These are phyloP conservation scores for Cladosporium sp. DNA, from an alignment of 2,329 filamentous ascomycete genomes.

Conservation along the genomic window DNA sequence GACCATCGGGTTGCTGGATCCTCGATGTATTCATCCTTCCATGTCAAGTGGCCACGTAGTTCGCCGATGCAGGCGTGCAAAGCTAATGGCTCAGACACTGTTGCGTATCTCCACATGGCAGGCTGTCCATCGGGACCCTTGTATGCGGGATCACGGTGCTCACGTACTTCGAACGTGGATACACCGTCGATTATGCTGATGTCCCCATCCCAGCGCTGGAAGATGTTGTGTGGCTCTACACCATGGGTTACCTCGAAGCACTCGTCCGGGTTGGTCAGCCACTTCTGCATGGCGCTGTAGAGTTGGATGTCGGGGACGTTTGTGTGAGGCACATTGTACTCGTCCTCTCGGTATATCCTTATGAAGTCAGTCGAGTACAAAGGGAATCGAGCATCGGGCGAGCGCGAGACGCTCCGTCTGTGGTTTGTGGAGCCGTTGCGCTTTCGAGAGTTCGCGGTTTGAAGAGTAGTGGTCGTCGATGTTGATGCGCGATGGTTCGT, in stretches of 20 bases:
- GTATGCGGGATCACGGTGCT: conserved; percentile 52
- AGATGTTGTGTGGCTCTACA: conserved; percentile 18
- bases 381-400: conserved; percentile 50
- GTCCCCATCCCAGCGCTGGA: conserved; percentile 61
- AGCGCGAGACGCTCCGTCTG: conserved; percentile 75
- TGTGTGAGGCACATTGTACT: conserved; percentile 35
- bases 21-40: conserved; percentile 50
- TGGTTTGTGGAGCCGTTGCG: conserved; percentile 61
- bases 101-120: conserved; percentile 72
- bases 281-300: conserved; percentile 72
- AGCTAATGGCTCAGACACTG: conserved; percentile 54
- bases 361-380: conserved; percentile 63
- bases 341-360: conserved; percentile 57
- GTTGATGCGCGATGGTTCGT: conserved; percentile 76
- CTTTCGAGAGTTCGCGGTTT: conserved; percentile 60
- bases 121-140: conserved; percentile 55
- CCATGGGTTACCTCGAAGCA: conserved; percentile 17
- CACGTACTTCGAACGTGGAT: conserved; percentile 55
- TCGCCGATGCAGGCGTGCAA: conserved; percentile 64
- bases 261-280: conserved; percentile 74
- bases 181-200: conserved; percentile 57
- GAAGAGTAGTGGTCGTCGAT: conserved; percentile 67
- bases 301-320: conserved; percentile 59
- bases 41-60: conserved; percentile 63
- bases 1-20: conserved; percentile 52